Evolutionary conservation across 2,329 filamentous ascomycete species (phyloP), one percentile per base, ranked within the genome.

Genomic region (Thielaviopsis punctulata): DNA sequence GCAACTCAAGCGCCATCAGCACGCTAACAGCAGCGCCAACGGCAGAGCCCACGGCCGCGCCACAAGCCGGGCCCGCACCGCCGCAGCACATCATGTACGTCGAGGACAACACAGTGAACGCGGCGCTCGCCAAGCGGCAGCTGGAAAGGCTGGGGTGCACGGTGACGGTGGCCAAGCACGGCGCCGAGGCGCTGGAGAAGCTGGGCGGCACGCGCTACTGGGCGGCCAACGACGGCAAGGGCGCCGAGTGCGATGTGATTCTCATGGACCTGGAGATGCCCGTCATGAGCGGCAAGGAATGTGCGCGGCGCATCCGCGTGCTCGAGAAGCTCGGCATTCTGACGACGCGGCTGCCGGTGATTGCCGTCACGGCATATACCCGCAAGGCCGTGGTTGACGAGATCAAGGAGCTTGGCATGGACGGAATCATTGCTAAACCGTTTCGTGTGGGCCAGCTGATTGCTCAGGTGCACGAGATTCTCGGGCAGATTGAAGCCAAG

Each of bases 211-310:
- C 77, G 8, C 68, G 69, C 5, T 79, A 75, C 60, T 79, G 77
- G 77, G 61, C 62, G 21, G 71, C 71, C 13, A 65, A 70, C 8
- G 69, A 71, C 56, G 55, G 63, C 15, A 64, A 68, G 13, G 72
- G 72, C 2, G 64, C 71, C 8, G 72, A 79, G 47, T 72, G 85
- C 22, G 77, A 78, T 8, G 71, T 87, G 45, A 80, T 89, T 12
- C 64, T 89, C 5, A 87, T 89, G 84, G 85, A 89, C 61, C 71
- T 87, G 47, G 84, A 88, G 60, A 89, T 89, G 84, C 84, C 84
- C 1, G 73, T 87, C 44, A 88, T 88, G 84, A 83, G 89, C 59
- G 85, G 85, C 33, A 76, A 85, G 64, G 82, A 82, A 2, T 86
- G 84, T 57, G 80, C 84, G 12, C 71, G 73, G 43, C 75, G 70